A percentile compares a stretch with the other conserved stretches of the same genome.
phyloP scores from a whole-genome alignment of 2,329 filamentous ascomycete species.

The Aspergillus transmontanensis region DNA sequence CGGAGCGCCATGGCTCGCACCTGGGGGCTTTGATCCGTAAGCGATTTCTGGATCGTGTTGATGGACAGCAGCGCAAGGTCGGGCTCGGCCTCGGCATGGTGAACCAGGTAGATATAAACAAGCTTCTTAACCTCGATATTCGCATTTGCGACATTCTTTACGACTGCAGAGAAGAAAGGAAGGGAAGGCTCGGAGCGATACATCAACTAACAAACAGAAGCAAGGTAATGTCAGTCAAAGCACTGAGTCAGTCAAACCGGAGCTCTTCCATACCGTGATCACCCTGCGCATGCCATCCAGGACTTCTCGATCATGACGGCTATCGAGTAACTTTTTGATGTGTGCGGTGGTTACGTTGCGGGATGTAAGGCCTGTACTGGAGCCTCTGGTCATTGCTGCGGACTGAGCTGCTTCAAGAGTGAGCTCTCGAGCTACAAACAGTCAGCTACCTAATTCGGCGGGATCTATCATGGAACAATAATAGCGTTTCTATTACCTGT shows the following conservation, averaged over 20 bases:
- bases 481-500: constrained; percentile 64
- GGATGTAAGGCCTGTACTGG: constrained; percentile 60
- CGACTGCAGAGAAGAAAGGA: constrained; percentile 93
- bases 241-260: constrained; percentile 3
- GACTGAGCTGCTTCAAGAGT: constrained; percentile 96
- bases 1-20: constrained; percentile 88
- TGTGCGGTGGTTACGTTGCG: constrained; percentile 75
- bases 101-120: constrained; percentile 96
- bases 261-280: constrained; percentile 65
- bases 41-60: constrained; percentile 97
- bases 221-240: constrained; percentile 19
- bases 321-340: constrained; percentile 93
- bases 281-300: constrained; percentile 88
- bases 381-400: constrained; percentile 60
- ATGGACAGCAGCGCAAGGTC: constrained; percentile 94
- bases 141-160: constrained; percentile 95
- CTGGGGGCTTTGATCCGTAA: constrained; percentile 89
- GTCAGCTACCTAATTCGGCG: constrained; percentile 21
- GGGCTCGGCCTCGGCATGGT: constrained; percentile 93
- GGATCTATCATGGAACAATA: background rate
- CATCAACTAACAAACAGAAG: constrained; percentile 72
- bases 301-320: constrained; percentile 87
- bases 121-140: constrained; percentile 96
- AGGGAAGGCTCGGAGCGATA: constrained; percentile 86
- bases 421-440: constrained; percentile 78